Evolutionary conservation across 306 rosid genomes (phyloP).

Genomic region (Cicer judaicum): DNA sequence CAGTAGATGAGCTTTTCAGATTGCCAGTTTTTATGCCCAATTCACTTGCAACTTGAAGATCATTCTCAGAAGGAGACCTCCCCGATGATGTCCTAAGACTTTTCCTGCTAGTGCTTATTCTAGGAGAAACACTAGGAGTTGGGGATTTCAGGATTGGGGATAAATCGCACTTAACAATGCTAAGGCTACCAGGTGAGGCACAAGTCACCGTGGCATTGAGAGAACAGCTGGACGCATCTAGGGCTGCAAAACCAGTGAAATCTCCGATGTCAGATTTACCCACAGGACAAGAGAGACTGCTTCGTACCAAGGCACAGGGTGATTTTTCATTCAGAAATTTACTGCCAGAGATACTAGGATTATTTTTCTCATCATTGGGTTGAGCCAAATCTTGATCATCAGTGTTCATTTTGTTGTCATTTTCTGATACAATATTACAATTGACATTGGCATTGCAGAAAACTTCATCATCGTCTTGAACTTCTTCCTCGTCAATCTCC

Average conservation of each 20-base stretch:
- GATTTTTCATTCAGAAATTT: slow-evolving; percentile 56
- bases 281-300: slow-evolving; percentile 45
- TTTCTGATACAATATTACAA: slow-evolving; percentile 45
- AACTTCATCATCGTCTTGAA: slow-evolving; percentile 53
- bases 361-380: slow-evolving; percentile 40
- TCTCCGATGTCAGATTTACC: slow-evolving; percentile 51
- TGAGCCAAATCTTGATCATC: slow-evolving; percentile 48
- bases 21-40: slow-evolving; percentile 46
- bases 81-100: slow-evolving; percentile 81
- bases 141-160: slow-evolving; percentile 80
- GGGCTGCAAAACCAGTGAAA: slow-evolving; percentile 48
- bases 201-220: slow-evolving; percentile 49
- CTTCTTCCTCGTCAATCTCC: slow-evolving; percentile 94
- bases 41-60: slow-evolving; percentile 49
- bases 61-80: slow-evolving; percentile 77
- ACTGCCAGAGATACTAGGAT: slow-evolving; percentile 47
- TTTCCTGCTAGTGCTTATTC: slow-evolving; percentile 80
- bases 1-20: slow-evolving; percentile 49
- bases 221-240: slow-evolving; percentile 52
- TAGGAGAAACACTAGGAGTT: slow-evolving; percentile 88
- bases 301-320: slow-evolving; percentile 40
- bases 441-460: slow-evolving; percentile 32
- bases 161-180: slow-evolving; percentile 56
- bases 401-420: slow-evolving; percentile 43
- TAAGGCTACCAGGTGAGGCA: slow-evolving; percentile 66